A percentile compares a stretch with the other conserved stretches of the same genome.
These are phyloP conservation scores for Leccinum angustisporum DNA, from an alignment of 1,284 basidiomycete genomes.

Conservation along the genomic window DNA sequence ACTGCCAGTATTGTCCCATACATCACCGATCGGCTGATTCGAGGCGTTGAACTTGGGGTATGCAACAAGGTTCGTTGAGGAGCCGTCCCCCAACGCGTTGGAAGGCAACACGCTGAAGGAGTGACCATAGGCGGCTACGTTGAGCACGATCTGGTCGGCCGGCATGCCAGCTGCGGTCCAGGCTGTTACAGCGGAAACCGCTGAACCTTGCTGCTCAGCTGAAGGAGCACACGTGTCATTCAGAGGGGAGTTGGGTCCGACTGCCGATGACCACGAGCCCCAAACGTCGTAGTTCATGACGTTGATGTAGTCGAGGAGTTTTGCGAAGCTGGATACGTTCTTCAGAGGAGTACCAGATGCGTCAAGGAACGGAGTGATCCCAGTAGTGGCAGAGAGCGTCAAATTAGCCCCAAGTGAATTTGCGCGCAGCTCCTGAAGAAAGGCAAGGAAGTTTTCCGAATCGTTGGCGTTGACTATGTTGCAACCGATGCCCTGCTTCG, in stretches of 20 bases:
- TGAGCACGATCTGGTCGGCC: slow-evolving; percentile 60
- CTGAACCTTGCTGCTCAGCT: slow-evolving; percentile 59
- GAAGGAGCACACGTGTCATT: slow-evolving; percentile 56
- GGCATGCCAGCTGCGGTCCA: slow-evolving; percentile 70
- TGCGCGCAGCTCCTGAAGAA: slow-evolving; percentile 48
- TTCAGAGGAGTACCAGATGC: slow-evolving; percentile 49
- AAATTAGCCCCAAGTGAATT: slow-evolving; percentile 40
- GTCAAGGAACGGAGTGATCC: slow-evolving; percentile 56
- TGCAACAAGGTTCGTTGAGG: slow-evolving; percentile 26
- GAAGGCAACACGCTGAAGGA: slow-evolving; percentile 38
- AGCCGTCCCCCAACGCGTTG: slow-evolving; percentile 30
- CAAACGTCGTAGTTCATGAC: slow-evolving; percentile 78
- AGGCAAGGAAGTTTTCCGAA: slow-evolving; percentile 43
- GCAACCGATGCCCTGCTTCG: slow-evolving; percentile 42
- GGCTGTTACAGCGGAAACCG: slow-evolving; percentile 55
- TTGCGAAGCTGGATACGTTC: slow-evolving; percentile 47
- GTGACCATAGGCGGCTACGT: slow-evolving; percentile 59
- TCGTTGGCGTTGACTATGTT: slow-evolving; percentile 46
- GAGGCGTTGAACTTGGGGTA: slow-evolving; percentile 41
- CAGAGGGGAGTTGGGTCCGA: slow-evolving; percentile 73
- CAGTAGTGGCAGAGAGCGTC: slow-evolving; percentile 59
- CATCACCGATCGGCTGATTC: slow-evolving; percentile 42
- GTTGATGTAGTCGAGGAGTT: slow-evolving; percentile 60
- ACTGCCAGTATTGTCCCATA: slow-evolving; percentile 38
- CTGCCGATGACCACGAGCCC: slow-evolving; percentile 48